Percentiles rank a stretch among this genome's conserved stretches.
phyloP scores from a whole-genome alignment of 352 stramenopile species.

The Phytopythium aichiense region DNA sequence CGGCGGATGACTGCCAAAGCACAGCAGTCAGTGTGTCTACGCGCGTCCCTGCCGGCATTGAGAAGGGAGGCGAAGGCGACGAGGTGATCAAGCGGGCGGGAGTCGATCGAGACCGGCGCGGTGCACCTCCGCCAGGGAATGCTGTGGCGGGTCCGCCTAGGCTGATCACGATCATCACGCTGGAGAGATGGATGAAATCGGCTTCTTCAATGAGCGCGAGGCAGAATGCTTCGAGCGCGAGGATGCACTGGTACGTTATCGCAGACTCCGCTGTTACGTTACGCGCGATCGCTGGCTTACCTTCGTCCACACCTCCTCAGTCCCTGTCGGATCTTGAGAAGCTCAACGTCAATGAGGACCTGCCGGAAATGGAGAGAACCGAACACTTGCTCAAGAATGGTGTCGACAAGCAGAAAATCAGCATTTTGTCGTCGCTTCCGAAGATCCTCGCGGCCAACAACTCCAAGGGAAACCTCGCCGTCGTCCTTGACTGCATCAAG shows the following conservation, averaged over 20 bases:
- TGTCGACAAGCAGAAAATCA: slow-evolving; percentile 80
- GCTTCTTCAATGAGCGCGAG: slow-evolving; percentile 81
- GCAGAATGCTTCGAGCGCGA: slow-evolving; percentile 83
- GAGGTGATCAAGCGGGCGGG: not conserved
- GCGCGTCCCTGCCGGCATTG: not conserved
- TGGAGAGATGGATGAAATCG: slow-evolving; percentile 69
- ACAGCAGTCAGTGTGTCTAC: not conserved
- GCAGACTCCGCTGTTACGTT: not conserved
- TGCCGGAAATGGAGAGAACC: slow-evolving; percentile 73
- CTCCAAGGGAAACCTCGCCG: slow-evolving; percentile 57
- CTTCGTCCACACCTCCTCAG: slow-evolving; percentile 13
- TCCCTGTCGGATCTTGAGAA: slow-evolving; percentile 82
- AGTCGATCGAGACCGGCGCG: not conserved
- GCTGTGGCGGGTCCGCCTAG: slow-evolving; percentile 18
- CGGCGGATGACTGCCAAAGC: not conserved
- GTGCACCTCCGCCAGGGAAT: slow-evolving; percentile 26
- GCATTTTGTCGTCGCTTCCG: slow-evolving; percentile 57
- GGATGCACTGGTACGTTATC: slow-evolving; percentile 59
- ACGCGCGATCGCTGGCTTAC: not conserved
- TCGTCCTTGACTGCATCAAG: slow-evolving; percentile 76
- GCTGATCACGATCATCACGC: slow-evolving; percentile 18
- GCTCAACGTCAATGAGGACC: slow-evolving; percentile 82
- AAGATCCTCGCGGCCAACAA: slow-evolving; percentile 74
- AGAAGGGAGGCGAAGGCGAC: not conserved
- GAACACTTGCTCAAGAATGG: slow-evolving; percentile 75